Base-by-base conservation (phyloP, 148 eudicot species). In the Persicaria tinctoria region DNA sequence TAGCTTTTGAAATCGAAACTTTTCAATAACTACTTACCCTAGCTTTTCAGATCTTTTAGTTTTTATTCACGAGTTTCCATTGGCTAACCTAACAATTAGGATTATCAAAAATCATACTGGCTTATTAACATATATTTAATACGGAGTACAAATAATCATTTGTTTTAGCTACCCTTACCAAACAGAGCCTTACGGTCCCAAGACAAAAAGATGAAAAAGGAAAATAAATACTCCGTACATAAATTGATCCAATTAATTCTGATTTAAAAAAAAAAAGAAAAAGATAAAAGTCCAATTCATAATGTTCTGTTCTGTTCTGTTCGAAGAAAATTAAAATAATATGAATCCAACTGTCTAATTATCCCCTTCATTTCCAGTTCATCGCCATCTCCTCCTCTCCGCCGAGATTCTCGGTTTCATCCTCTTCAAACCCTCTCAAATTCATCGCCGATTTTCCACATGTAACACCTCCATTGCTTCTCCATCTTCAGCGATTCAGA, bases 401-500 rank as follows among this genome's bases (percentile, higher is more conserved):
- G 32, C 76, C 79, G 79, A 78, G 80, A 85, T 80, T 80, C 77
- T 75, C 80, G 85, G 70, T 60, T 60, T 51, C 55, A 48, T 23
- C 50, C 68, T 14, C 45, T 32, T 41, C 48, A 46, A 23, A 8
- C 56, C 44, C 66, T 16, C 11, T 56, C 73, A 71, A 17, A 4
- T 71, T 46, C 17, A 27, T 17, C 16, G 13, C 10, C 12, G 6
- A 12, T 0, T 1, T 20, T 8, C 50, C 73, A 18, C 73, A 46
- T 70, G 73, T 70, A 45, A 70, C 18, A 17, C 1, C 51, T 46
- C 73, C 51, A 47, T 46, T 46, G 16, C 9, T 20, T 70, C 5
- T 13, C 73, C 32, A 13, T 47, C 11, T 45, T 68, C 9, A 12
- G 23, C 3, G 13, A 32, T 50, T 8, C 4, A 23, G 54, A 46